These are phyloP conservation scores for Rehmannia glutinosa DNA, from an alignment of 257 asterid species.

Conservation along the genomic window DNA sequence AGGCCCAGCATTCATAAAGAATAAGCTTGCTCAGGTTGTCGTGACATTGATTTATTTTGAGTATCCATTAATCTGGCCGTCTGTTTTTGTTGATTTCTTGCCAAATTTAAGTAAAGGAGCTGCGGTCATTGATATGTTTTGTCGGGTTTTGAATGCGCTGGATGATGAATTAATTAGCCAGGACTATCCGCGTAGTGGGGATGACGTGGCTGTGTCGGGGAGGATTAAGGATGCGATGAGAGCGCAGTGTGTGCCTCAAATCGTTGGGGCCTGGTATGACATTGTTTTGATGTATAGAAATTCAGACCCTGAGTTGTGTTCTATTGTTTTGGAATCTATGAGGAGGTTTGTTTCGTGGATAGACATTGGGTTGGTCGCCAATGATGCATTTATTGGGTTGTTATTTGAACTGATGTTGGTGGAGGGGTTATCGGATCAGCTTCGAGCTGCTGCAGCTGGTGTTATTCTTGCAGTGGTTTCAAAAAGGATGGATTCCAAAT, in stretches of 20 bases:
- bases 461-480: conserved; percentile 71
- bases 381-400: conserved; percentile 58
- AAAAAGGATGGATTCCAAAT: conserved; percentile 79
- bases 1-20: conserved; percentile 77
- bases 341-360: conserved; percentile 86
- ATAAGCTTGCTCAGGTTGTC: conserved; percentile 93
- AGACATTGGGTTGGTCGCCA: conserved; percentile 83
- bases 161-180: conserved; percentile 86
- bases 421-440: conserved; percentile 56
- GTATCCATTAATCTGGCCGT: conserved; percentile 80
- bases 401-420: conserved; percentile 73
- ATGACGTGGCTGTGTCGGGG: conserved; percentile 61
- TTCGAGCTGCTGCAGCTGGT: conserved; percentile 74
- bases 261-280: conserved; percentile 79
- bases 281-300: conserved; percentile 57
- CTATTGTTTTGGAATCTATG: conserved; percentile 64
- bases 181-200: conserved; percentile 69
- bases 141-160: conserved; percentile 70
- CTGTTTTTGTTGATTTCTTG: conserved; percentile 80
- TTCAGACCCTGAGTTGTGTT: conserved; percentile 67
- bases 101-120: conserved; percentile 67
- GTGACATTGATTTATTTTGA: conserved; percentile 76
- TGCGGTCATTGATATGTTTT: conserved; percentile 84
- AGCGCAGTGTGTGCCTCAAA: conserved; percentile 79
- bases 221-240: conserved; percentile 92